Evolutionary conservation across 495 filamentous ascomycete genomes (phyloP).

Genomic region (Rostrohypoxylon terebratum): DNA sequence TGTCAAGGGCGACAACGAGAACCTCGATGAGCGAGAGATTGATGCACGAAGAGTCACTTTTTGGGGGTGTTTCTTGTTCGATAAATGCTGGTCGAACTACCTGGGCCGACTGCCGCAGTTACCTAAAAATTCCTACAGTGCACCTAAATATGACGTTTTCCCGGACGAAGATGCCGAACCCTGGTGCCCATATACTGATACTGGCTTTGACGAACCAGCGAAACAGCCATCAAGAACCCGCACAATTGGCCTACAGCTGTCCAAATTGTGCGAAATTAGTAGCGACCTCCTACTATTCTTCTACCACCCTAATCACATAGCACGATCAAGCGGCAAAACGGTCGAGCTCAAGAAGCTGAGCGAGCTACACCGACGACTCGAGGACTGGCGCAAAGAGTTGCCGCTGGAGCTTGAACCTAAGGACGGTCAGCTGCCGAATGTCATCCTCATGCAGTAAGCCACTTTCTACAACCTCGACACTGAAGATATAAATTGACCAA

Average conservation of each 20-base stretch:
- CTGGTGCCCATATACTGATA: constrained; percentile 92
- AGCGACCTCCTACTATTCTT: constrained; percentile 89
- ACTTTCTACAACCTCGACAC: not conserved
- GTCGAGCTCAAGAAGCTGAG: constrained; percentile 93
- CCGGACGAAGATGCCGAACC: constrained; percentile 84
- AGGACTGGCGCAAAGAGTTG: constrained; percentile 88
- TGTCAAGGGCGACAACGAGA: constrained; percentile 65
- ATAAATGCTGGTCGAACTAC: constrained; percentile 99
- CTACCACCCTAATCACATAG: constrained; percentile 80
- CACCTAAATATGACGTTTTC: constrained; percentile 91
- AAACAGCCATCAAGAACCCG: constrained; percentile 86
- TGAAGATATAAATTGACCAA: constrained; percentile 24
- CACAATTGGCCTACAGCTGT: constrained; percentile 84
- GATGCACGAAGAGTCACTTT: constrained; percentile 93
- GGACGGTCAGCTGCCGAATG: constrained; percentile 88
- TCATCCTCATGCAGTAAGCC: constrained; percentile 94
- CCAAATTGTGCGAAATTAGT: constrained; percentile 89
- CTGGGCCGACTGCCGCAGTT: constrained; percentile 92
- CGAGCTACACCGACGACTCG: constrained; percentile 88
- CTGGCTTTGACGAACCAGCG: constrained; percentile 73
- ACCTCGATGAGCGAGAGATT: constrained; percentile 81
- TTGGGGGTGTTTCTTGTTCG: constrained; percentile 98
- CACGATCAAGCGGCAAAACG: constrained; percentile 67
- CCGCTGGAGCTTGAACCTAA: constrained; percentile 89
- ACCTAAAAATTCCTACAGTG: constrained; percentile 77